Evolutionary conservation across 176 grass and related monocot genomes (phyloP).

Genomic region (Chrysopogon serrulatus): DNA sequence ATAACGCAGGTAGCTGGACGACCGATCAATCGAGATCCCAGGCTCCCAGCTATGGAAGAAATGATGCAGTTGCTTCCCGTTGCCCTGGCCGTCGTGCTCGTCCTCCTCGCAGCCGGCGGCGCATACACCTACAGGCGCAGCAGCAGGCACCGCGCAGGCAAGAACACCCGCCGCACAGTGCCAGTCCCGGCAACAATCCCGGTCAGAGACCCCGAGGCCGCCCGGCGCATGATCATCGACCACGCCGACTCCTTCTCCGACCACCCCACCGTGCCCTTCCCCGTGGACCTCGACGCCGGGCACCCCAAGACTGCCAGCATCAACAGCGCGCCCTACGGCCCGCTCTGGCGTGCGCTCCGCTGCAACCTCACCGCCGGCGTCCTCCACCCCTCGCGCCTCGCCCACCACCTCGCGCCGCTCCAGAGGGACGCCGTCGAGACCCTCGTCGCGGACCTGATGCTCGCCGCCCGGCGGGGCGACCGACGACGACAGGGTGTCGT

Average conservation of each 20-base stretch:
- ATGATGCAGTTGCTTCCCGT: too few species aligned
- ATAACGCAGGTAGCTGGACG: too few species aligned
- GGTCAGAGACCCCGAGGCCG: neutral
- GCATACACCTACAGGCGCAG: too few species aligned
- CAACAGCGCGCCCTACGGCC: neutral
- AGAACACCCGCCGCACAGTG: neutral
- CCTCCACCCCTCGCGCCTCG: neutral
- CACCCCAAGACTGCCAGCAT: neutral
- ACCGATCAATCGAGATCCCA: too few species aligned
- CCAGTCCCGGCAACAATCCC: neutral
- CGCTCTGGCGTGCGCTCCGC: neutral
- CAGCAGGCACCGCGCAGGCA: too few species aligned
- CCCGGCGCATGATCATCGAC: neutral
- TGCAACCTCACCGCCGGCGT: constrained; percentile 1
- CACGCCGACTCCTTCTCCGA: neutral
- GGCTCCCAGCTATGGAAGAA: too few species aligned
- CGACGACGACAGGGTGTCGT: too few species aligned
- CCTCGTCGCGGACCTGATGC: neutral
- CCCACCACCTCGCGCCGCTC: neutral
- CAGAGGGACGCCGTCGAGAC: neutral
- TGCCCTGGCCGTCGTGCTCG: too few species aligned
- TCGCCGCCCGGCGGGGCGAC: too few species aligned
- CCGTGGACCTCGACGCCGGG: neutral
- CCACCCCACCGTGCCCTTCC: neutral
- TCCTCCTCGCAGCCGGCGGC: too few species aligned